These are phyloP conservation scores for Sungouiozyma ichnusensis DNA, from an alignment of 805 yeast species.

Conservation along the genomic window DNA sequence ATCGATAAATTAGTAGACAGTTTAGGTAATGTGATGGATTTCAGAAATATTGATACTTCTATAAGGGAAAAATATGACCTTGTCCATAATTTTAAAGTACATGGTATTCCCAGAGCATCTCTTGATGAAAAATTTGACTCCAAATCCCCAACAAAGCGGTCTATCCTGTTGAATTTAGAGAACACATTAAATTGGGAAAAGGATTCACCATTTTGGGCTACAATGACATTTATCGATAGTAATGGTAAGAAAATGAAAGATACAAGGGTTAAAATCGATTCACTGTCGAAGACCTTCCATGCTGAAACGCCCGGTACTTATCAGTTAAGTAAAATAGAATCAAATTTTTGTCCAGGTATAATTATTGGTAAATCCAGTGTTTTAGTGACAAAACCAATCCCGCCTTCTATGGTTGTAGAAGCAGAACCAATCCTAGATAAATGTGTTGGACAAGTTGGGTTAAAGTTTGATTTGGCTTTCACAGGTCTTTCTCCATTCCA, in stretches of 20 bases:
- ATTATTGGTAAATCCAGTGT: conserved; percentile 47
- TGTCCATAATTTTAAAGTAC: conserved; percentile 39
- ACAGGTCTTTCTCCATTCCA: conserved; percentile 78
- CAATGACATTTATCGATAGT: conserved; percentile 25
- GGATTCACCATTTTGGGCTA: conserved; percentile 30
- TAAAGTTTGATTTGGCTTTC: conserved; percentile 55
- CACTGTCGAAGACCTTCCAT: conserved; percentile 22
- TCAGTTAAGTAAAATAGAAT: conserved; percentile 40
- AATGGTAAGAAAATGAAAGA: conserved; percentile 9
- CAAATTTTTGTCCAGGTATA: conserved; percentile 58
- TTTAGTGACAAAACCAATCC: conserved; percentile 46
- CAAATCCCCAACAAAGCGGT: conserved; percentile 31
- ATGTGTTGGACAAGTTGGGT: conserved; percentile 89
- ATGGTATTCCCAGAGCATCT: conserved; percentile 44
- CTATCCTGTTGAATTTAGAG: conserved; percentile 28
- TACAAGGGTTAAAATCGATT: conserved; percentile 21
- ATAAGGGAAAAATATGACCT: conserved; percentile 28
- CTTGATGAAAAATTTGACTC: conserved; percentile 33
- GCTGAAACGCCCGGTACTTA: conserved; percentile 60
- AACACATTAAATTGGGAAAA: conserved; percentile 13
- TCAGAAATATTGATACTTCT: conserved; percentile 22
- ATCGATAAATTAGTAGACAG: conserved; percentile 56
- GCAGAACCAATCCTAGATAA: conserved; percentile 57
- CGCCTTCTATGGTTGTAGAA: conserved; percentile 36
- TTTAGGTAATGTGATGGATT: conserved; percentile 48